Evolutionary conservation across 495 filamentous ascomycete genomes (phyloP).

Genomic region (Aspergillus panamensis): DNA sequence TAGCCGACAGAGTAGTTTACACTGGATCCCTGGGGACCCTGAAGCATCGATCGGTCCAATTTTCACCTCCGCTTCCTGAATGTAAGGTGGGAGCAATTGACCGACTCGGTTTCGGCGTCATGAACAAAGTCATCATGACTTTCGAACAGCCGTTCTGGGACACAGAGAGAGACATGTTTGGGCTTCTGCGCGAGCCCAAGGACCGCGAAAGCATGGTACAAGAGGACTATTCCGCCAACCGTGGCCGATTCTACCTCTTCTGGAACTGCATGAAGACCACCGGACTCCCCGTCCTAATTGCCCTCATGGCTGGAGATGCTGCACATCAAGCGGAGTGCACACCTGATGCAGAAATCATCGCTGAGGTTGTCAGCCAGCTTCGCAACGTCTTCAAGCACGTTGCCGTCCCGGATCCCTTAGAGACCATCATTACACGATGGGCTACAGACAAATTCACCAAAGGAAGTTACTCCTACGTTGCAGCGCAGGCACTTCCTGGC

Average conservation of each 20-base stretch:
- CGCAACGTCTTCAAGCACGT: slow-evolving; percentile 59
- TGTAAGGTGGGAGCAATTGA: slow-evolving; percentile 81
- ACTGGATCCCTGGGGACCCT: slow-evolving; percentile 88
- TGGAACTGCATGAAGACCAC: slow-evolving; percentile 92
- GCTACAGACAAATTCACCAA: slow-evolving; percentile 80
- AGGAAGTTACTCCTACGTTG: slow-evolving; percentile 92
- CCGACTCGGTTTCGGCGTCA: slow-evolving; percentile 86
- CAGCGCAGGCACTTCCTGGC: slow-evolving; percentile 69
- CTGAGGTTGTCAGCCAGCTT: slow-evolving; percentile 75
- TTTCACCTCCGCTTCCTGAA: slow-evolving; percentile 77
- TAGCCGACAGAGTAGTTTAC: slow-evolving; percentile 82
- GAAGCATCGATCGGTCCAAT: slow-evolving; percentile 70
- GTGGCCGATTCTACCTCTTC: slow-evolving; percentile 93
- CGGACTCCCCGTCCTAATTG: slow-evolving; percentile 81
- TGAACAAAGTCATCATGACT: slow-evolving; percentile 94
- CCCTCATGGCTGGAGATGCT: slow-evolving; percentile 95
- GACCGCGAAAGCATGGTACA: slow-evolving; percentile 51
- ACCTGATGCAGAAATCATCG: slow-evolving; percentile 67
- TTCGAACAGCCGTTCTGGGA: slow-evolving; percentile 94
- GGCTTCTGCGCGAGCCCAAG: slow-evolving; percentile 72
- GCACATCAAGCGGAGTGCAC: slow-evolving; percentile 79
- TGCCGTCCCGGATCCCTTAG: slow-evolving; percentile 68
- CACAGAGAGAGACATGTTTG: slow-evolving; percentile 87
- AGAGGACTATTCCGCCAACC: slow-evolving; percentile 57
- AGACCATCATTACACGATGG: slow-evolving; percentile 95